Evolutionary conservation across 805 yeast species (phyloP), one percentile per base, ranked within the genome.

Genomic region (Pichia eremophila): DNA sequence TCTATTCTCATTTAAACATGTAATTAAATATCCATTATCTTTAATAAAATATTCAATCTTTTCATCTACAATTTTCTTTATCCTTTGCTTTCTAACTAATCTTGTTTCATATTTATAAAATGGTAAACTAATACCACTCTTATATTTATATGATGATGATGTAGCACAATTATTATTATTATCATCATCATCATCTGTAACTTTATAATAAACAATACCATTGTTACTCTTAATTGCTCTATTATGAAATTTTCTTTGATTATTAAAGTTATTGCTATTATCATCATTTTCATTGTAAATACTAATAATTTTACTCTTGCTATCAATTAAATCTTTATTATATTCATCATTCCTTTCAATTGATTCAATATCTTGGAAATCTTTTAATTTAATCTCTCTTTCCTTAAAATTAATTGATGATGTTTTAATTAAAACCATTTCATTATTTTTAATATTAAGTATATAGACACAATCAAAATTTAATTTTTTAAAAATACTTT

Each of bases 121-220:
- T 0, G 83, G 80, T 72, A 79, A 70, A 19, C 77, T 64, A 4
- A 75, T 51, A 0, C 85, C 85, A 31, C 72, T 63, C 43, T 65
- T 73, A 50, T 68, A 75, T 42, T 58, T 59, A 8, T 71, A 59
- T 19, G 45, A 19, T 19, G 22, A 19, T 19, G 22, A 3, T 3
- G 4, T 53, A 1, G 44, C 48, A 17, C 62, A 64, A 2, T 60
- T 53, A 41, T 67, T 2, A 8, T 22, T 27, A 7, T 32, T 12
- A 5, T 12, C n/a, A 9, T 15, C 17, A 14, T 32, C 8, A 14
- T 6, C 15, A 63, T 34, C 60, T 63, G 5, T 12, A 2, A 11
- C 32, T 29, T 29, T 29, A 12, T 11, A 29, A 56, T 74, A 74
- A 14, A 61, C 61, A 5, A 75, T 55, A 1, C 85, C 85, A 62